Evolutionary conservation across 805 yeast species (phyloP), one percentile per base, ranked within the genome.

Genomic region (Kurtzmaniella cleridarum): DNA sequence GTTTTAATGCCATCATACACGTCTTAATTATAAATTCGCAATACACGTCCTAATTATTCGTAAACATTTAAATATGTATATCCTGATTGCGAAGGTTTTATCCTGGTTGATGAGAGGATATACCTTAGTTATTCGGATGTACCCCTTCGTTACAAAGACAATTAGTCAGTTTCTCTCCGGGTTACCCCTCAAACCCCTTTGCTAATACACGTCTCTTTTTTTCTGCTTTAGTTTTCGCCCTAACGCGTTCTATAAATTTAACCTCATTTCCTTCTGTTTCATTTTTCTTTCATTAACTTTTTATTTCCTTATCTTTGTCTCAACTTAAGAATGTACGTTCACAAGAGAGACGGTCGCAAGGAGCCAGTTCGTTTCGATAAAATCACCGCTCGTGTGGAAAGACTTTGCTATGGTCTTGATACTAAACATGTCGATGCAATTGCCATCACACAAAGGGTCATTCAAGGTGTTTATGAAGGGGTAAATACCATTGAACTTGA

Each of bases 291-390:
- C 27, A 10, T 11, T 24, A 24, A 23, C 33, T 28, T 23, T 17
- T 16, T 27, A 34, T 24, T 28, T 15, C 38, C 27, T 30, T 14
- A 30, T 9, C 17, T 30, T n/a, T 14, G 5, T n/a, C 11, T 34
- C 33, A 28, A 32, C 17, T 24, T 30, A 10, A 40, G 17, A n/a
- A 87, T 88, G 95, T 86, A 78, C 64, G 96, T 89, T 53, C 75
- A 71, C 59, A 88, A 88, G 63, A 82, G 96, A 78, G 95, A 88
- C 69, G 97, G 97, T 51, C 91, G 83, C 62, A 79, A 82, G 64
- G 97, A 89, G 69, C 93, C 91, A 30, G 96, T 90, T 43, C 84
- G 90, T 60, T 90, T 90, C 64, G 97, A 90, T 65, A 90, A 91
- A 66, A 91, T 93, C 74, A 91, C 98, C 39, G 96, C 98, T 36